Evolutionary conservation across 305 asterid species (phyloP), one percentile per base, ranked within the genome.

Genomic region (Withania somnifera): DNA sequence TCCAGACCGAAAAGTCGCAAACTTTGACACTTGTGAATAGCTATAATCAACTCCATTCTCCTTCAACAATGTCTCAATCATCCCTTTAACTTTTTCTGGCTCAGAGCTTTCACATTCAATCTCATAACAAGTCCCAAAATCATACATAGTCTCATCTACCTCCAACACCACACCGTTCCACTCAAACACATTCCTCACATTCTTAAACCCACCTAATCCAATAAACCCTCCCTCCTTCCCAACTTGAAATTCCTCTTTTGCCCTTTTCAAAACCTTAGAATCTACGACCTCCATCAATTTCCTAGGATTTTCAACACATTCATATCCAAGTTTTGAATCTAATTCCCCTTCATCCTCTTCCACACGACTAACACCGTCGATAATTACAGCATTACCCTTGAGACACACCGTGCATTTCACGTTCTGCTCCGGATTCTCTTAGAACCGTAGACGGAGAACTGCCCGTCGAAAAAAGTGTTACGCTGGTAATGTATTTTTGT

Each of bases 301-400:
- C 8, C 50, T 82, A 2, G 97, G 95, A 2, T 92, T 87, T 78
- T 87, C 90, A 28, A 89, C 83, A 57, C 97, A 94, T 51, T 87
- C 89, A 64, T 81, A 90, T 7, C 97, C 97, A 7, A 88, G 50
- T 1, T 82, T 77, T 15, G 90, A 88, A 66, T 93, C 97, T 71
- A 94, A 28, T 86, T 93, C 97, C 85, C 94, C 97, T 87, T 94
- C 99, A 73, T 94, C 97, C 82, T 94, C 99, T 87, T 90, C 98
- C 7, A 90, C 98, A 11, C 97, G 93, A 85, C 97, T 94, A 79
- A 95, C 92, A 8, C 99, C 99, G 57, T 92, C 87, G 7, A 89
- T 52, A 40, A 95, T 88, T 54, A 91, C 92, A 77, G 97, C 95
- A 61, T 95, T 95, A 32, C 93, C 97, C 88, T 95, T 95, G 85